Evolutionary conservation across 176 grass and related monocot species (phyloP), one percentile per base, ranked within the genome.

Genomic region (Carex littledalei): DNA sequence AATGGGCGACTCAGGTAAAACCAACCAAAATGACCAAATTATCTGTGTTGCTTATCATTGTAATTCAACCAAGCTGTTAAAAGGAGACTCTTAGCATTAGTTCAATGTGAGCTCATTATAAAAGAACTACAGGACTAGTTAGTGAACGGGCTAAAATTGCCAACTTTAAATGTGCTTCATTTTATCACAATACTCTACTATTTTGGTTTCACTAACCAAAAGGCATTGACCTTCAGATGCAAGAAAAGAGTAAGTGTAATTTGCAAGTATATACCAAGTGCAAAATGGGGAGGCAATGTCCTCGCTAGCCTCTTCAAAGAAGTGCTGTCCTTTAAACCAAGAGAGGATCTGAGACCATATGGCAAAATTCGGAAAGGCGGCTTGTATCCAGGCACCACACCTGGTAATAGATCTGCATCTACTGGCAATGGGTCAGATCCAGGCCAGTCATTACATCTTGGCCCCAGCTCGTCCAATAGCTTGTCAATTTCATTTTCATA

Each of bases 401-500:
- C 87, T 52, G 93, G 91, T 73, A 98, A 90, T 52, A 95, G 65
- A 86, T 98, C 93, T 80, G 95, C 95, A 89, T 98, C 95, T 49
- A 98, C 93, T 29, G 95, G 95, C 57, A 93, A 89, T 71, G 91
- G 88, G 64, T 78, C 87, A 18, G 87, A 67, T 86, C 95, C 91
- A 77, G 92, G 93, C 95, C 95, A 98, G 75, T 98, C 95, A 45
- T 58, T 90, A 77, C 92, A 98, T 83, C 93, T 88, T 39, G 93
- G 93, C 15, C 95, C 93, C 83, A 98, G 81, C 45, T 91, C 89
- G 81, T 94, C 94, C 84, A 97, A 89, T 39, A 97, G 81, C 65
- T 88, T 91, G 87, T 91, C 90, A 57, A 97, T 97, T 86, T 94
- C 94, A 84, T 85, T 81, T 85, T 97, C 94, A 86, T 97, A 97